Evolutionary conservation across 176 grass and related monocot genomes (phyloP).

Genomic region (Avena eriantha): DNA sequence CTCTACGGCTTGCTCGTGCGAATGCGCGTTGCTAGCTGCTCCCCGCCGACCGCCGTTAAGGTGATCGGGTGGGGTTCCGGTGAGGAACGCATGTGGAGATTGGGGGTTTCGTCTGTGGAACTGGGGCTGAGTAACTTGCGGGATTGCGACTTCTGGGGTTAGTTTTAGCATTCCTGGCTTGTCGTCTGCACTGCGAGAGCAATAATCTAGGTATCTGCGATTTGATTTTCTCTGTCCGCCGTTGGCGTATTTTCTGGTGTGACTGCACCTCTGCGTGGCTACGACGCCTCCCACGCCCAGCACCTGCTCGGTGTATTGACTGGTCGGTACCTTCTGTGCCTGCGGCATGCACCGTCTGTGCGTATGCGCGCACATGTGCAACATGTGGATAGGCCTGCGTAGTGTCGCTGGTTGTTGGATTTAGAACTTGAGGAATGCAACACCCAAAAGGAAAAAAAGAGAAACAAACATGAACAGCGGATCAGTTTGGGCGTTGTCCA

Average conservation of each 20-base stretch:
- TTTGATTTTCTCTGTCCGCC: background rate
- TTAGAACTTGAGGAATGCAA: background rate
- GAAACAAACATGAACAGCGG: background rate
- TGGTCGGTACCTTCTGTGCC: background rate
- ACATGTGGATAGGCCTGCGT: background rate
- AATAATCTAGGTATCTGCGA: background rate
- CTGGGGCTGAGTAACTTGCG: background rate
- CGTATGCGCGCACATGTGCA: background rate
- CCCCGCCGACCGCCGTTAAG: background rate
- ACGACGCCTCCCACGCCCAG: background rate
- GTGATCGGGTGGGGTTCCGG: background rate
- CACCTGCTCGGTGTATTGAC: constrained; percentile 25
- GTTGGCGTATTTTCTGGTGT: background rate
- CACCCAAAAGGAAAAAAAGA: background rate
- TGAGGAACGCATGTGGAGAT: background rate
- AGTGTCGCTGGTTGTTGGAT: background rate
- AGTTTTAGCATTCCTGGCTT: background rate
- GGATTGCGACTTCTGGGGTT: background rate
- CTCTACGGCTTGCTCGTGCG: constrained; percentile 24
- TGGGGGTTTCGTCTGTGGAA: background rate
- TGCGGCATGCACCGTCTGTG: background rate
- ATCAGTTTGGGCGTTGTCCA: background rate
- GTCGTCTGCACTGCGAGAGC: background rate
- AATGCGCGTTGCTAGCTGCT: background rate
- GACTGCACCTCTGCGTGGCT: background rate